Evolutionary conservation across 352 stramenopile genomes (phyloP).

Genomic region (Phytophthora syringae): DNA sequence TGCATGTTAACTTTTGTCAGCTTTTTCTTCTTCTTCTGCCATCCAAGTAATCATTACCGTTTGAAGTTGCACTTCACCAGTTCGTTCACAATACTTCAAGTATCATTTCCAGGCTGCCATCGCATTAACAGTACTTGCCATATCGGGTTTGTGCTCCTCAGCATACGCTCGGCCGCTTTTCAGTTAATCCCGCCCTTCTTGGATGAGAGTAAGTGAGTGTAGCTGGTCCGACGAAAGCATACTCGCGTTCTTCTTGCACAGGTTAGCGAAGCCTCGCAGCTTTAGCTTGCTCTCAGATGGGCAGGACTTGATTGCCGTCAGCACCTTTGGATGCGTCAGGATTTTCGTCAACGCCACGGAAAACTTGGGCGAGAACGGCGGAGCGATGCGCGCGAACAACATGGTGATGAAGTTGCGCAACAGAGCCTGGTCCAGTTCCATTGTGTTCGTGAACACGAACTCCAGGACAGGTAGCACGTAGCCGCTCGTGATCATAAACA

Average conservation of each 20-base stretch:
- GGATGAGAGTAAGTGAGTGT: slow-evolving; percentile 57
- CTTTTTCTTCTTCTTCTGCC: too few species aligned
- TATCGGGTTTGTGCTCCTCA: background rate
- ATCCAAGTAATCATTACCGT: background rate
- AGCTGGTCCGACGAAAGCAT: slow-evolving; percentile 72
- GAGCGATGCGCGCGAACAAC: slow-evolving; percentile 74
- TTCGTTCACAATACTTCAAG: background rate
- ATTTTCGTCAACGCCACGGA: slow-evolving; percentile 73
- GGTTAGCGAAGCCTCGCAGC: slow-evolving; percentile 65
- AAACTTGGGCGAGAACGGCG: slow-evolving; percentile 83
- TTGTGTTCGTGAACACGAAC: slow-evolving; percentile 82
- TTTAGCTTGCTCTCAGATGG: slow-evolving; percentile 81
- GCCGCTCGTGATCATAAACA: slow-evolving; percentile 88
- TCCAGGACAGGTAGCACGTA: slow-evolving; percentile 87
- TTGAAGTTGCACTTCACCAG: background rate
- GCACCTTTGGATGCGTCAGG: slow-evolving; percentile 84
- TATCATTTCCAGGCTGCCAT: background rate
- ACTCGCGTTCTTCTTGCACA: slow-evolving; percentile 70
- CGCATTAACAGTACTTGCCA: background rate
- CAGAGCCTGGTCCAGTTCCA: slow-evolving; percentile 84
- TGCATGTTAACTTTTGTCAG: too few species aligned
- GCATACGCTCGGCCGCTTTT: background rate
- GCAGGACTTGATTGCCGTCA: slow-evolving; percentile 84
- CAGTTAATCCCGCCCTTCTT: slow-evolving; percentile 46
- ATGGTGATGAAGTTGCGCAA: slow-evolving; percentile 88